Evolutionary conservation across 148 eudicot genomes (phyloP).

Genomic region (Rhododendron simsii): DNA sequence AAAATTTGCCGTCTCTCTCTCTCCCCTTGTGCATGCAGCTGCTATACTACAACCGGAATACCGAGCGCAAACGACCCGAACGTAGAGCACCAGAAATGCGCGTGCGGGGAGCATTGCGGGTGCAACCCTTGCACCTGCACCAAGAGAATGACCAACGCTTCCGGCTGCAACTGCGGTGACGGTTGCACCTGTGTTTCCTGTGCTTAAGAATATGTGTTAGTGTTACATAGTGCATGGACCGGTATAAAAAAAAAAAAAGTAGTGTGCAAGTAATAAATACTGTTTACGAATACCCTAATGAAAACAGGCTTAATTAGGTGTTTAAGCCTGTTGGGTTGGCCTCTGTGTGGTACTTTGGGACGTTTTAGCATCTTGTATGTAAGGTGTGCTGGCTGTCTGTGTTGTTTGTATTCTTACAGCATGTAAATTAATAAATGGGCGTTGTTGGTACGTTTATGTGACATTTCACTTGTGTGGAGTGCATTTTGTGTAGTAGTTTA

Average conservation of each 20-base stretch:
- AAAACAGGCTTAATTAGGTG: neutral
- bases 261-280: neutral
- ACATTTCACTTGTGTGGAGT: no score
- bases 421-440: neutral
- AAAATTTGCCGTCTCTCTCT: neutral
- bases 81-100: slow-evolving; percentile 47
- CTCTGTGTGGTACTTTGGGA: neutral
- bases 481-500: no score
- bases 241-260: neutral
- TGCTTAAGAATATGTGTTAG: slow-evolving; percentile 8
- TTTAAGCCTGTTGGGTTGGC: neutral
- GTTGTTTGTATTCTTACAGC: neutral
- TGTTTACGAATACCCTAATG: neutral
- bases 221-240: neutral
- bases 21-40: neutral
- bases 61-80: neutral
- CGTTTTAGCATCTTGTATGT: no score
- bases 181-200: slow-evolving; percentile 50
- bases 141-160: slow-evolving; percentile 19
- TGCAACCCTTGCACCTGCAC: slow-evolving; percentile 67
- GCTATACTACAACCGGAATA: neutral
- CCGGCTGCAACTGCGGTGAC: slow-evolving; percentile 51
- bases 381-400: neutral
- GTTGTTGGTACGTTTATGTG: neutral
- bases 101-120: slow-evolving; percentile 70